Conservation (phyloP, 2,329 filamentous ascomycete genomes). For the Amphichorda felina region DNA sequence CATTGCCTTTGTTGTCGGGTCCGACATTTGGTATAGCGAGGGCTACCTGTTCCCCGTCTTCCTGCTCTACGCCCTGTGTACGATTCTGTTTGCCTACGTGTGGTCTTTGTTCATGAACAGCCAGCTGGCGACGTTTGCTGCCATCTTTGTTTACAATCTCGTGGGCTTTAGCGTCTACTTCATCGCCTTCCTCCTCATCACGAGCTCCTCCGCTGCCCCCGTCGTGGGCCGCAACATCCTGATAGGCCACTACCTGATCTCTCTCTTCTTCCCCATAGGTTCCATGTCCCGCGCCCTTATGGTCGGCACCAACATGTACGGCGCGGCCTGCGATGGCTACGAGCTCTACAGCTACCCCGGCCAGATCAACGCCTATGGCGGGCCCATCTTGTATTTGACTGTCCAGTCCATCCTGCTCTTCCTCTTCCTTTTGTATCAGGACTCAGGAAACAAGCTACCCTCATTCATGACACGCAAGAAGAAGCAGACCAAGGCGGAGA, state of each 20-base stretch:
- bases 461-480: constrained; percentile 3
- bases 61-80: constrained; percentile 62
- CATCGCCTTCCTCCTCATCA: constrained; percentile 53
- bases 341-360: constrained; percentile 53
- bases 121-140: constrained; percentile 69
- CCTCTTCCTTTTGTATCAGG: constrained; percentile 58
- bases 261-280: constrained; percentile 58
- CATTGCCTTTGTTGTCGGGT: constrained; percentile 51
- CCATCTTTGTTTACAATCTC: constrained; percentile 62
- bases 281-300: constrained; percentile 62
- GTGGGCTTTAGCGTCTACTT: constrained; percentile 55
- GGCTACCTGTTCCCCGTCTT: constrained; percentile 70
- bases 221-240: constrained; percentile 55
- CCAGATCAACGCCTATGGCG: constrained; percentile 60
- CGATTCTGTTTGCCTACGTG: constrained; percentile 61
- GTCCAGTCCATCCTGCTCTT: constrained; percentile 59
- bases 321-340: constrained; percentile 54
- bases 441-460: constrained; percentile 40
- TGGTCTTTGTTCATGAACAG: constrained; percentile 63
- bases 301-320: constrained; percentile 66
- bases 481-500: constrained; percentile 14
- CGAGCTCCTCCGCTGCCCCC: constrained; percentile 61
- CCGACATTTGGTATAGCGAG: constrained; percentile 58
- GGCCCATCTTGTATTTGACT: constrained; percentile 67
- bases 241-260: constrained; percentile 61